Percentiles rank a stretch among this genome's conserved stretches.
These are phyloP conservation scores for Petunia hybrid DNA, from an alignment of 305 asterid genomes.

Conservation along the genomic window DNA sequence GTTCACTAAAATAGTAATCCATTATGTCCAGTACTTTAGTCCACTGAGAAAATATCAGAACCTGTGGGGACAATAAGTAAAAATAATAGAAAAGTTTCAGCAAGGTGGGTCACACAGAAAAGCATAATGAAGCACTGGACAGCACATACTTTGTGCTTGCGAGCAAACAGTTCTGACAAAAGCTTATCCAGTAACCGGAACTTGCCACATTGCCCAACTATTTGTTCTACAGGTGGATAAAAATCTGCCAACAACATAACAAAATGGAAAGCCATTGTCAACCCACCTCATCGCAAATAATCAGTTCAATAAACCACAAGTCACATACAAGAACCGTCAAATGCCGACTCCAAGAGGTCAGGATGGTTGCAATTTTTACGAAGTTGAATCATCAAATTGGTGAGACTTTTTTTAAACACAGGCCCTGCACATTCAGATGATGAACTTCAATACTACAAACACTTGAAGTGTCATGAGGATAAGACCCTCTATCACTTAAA, in stretches of 20 bases:
- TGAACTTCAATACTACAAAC: conserved; percentile 15
- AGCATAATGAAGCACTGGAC: background rate
- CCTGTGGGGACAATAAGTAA: conserved; percentile 52
- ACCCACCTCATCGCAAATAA: background rate
- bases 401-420: conserved; percentile 71
- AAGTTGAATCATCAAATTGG: conserved; percentile 88
- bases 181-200: conserved; percentile 80
- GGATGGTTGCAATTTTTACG: conserved; percentile 98
- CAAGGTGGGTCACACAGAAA: conserved; percentile 20
- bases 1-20: conserved; percentile 94
- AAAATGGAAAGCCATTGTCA: conserved; percentile 32
- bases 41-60: conserved; percentile 97
- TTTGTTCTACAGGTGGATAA: conserved; percentile 85
- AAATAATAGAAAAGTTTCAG: background rate
- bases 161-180: conserved; percentile 71
- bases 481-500: background rate
- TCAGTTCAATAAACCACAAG: conserved; percentile 31
- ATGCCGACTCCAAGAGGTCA: conserved; percentile 90
- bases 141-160: conserved; percentile 77
- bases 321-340: conserved; percentile 83
- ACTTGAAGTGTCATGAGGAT: conserved; percentile 9
- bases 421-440: conserved; percentile 56
- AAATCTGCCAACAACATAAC: conserved; percentile 50
- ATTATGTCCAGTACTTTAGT: conserved; percentile 91
- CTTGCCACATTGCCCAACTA: conserved; percentile 95